Base-by-base conservation (phyloP, 306 rosid species). In the Sphenostylis stenocarpa region DNA sequence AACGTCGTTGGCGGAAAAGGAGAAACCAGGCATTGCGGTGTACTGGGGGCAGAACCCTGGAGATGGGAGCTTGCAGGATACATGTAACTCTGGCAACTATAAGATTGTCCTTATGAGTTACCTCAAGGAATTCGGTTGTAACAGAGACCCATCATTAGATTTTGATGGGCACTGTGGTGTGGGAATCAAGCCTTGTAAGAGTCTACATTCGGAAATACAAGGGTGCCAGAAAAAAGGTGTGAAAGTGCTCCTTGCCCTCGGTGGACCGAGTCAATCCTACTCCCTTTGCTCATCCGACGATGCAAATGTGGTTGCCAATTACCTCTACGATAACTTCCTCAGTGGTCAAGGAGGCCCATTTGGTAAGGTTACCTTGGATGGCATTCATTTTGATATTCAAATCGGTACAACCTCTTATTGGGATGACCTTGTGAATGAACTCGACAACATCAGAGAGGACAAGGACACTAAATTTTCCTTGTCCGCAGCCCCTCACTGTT, bases 231-330 rank as follows among this genome's bases (percentile, higher is more conserved):
- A n/a, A n/a, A 26, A 43, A 12, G 77, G 77, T 57, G 65, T 88
- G 70, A 85, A 86, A 77, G 88, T 90, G 53, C 71, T 90, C 7
- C 88, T 90, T 66, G 85, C 96, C 23, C 5, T 90, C 1, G 93
- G 93, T 7, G 93, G 93, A 1, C 63, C 5, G 13, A 0, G 0
- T 16, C n/a, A 10, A 29, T 0, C n/a, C 51, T 87, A 85, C 77
- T 76, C 84, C 0, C 80, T 86, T 3, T 20, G 77, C 12, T 81
- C n/a, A n/a, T n/a, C n/a, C n/a, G n/a, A n/a, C n/a, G n/a, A n/a
- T n/a, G n/a, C n/a, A n/a, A n/a, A n/a, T 38, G 10, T 41, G 1
- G 85, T 88, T 0, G 72, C 87, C 0, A 44, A 68, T 2, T 85
- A 85, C 60, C 83, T 90, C 0, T 86, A 84, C 75, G 67, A 57